A percentile compares a stretch with the other conserved stretches of the same genome.
phyloP scores from a whole-genome alignment of 2,329 filamentous ascomycete species.

The Talaromyces sp. region DNA sequence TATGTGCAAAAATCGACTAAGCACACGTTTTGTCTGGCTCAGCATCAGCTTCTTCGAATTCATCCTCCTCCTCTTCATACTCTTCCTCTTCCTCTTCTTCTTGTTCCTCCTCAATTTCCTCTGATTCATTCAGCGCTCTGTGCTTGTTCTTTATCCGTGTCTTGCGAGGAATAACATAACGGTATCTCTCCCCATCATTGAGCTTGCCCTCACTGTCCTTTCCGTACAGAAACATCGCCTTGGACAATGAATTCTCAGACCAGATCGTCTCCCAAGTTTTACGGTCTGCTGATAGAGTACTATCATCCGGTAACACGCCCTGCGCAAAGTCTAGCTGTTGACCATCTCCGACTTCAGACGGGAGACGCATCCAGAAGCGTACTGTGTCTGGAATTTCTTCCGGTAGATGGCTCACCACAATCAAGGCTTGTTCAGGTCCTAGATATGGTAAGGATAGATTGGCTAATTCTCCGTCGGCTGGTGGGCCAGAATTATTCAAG shows the following conservation, averaged over 20 bases:
- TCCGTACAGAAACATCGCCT: background rate
- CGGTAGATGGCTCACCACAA: conserved; percentile 88
- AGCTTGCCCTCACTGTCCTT: background rate
- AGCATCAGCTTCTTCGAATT: background rate
- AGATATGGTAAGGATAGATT: conserved; percentile 10
- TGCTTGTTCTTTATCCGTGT: background rate
- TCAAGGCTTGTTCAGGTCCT: conserved; percentile 66
- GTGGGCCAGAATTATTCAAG: conserved; percentile 55
- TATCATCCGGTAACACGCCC: conserved; percentile 28
- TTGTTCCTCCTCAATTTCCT: background rate
- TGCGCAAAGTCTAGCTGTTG: conserved; percentile 34
- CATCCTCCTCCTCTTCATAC: background rate
- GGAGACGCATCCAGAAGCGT: conserved; percentile 80
- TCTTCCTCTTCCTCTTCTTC: background rate
- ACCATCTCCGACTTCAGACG: conserved; percentile 40
- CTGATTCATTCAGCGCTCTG: background rate
- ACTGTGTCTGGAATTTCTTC: conserved; percentile 87
- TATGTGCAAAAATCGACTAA: background rate
- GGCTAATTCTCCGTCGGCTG: background rate
- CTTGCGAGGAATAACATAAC: conserved; percentile 10
- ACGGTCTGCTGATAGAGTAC: conserved; percentile 23
- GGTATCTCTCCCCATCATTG: conserved; percentile 18
- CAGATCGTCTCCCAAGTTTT: conserved; percentile 33
- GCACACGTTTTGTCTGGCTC: background rate
- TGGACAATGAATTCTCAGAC: conserved; percentile 21